A percentile compares a stretch with the other conserved stretches of the same genome.
Evolutionary conservation across 345 rosid genomes (phyloP).

Genomic region (Hibiscus trionum): DNA sequence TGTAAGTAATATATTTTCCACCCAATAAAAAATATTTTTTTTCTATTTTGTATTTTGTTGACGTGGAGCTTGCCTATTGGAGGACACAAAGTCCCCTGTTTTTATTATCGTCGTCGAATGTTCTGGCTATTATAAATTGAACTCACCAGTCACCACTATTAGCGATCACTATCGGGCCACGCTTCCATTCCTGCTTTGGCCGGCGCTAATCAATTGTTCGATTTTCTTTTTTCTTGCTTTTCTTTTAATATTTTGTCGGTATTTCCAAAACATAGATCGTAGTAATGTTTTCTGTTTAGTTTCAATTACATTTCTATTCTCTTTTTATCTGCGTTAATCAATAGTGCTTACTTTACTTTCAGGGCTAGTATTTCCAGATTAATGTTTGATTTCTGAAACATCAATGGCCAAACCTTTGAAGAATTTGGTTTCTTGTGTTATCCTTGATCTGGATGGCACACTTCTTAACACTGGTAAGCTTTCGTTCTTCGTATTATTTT

Average conservation of each 20-base stretch:
- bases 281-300: neutral
- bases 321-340: neutral
- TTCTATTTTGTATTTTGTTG: too few relatives aligned
- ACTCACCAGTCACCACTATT: neutral
- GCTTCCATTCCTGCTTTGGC: neutral
- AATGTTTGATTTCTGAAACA: conserved; percentile 6
- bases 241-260: neutral
- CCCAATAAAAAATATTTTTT: too few relatives aligned
- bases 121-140: neutral
- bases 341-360: too few relatives aligned
- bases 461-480: conserved; percentile 49
- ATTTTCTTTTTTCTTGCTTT: neutral
- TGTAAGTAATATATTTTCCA: too few relatives aligned
- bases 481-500: neutral
- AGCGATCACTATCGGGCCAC: neutral
- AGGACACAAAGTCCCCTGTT: neutral
- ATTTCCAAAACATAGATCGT: neutral
- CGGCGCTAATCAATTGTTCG: neutral
- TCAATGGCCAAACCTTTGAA: conserved; percentile 35
- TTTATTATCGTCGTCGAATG: neutral
- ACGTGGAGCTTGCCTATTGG: neutral
- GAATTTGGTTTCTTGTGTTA: conserved; percentile 45
- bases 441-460: conserved; percentile 77
- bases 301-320: neutral
- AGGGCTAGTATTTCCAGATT: neutral